These are phyloP conservation scores for Thelonectria rubi DNA, from an alignment of 2,329 filamentous ascomycete genomes.

Conservation along the genomic window DNA sequence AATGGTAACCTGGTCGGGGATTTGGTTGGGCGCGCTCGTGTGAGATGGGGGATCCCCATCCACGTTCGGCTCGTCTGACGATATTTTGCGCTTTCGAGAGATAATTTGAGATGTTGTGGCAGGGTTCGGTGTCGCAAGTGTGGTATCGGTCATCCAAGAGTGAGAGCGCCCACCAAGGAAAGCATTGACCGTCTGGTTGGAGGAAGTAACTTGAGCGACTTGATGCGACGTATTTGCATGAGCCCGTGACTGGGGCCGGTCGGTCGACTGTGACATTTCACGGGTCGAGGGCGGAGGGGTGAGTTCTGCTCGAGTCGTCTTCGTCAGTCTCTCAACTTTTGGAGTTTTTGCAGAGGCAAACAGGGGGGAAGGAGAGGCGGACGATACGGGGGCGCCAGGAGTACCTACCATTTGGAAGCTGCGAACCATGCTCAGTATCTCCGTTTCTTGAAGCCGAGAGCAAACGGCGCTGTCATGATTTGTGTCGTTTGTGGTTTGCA, in stretches of 20 bases:
- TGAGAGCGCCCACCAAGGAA: slow-evolving; percentile 50
- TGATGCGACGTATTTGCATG: slow-evolving; percentile 24
- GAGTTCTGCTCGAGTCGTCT: slow-evolving; percentile 19
- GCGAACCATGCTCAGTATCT: slow-evolving; percentile 38
- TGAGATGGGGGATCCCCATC: slow-evolving; percentile 28
- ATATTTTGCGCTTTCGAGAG: slow-evolving; percentile 37
- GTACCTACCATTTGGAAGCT: slow-evolving; percentile 32
- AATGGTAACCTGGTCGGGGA: slow-evolving; percentile 21
- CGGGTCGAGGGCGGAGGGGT: slow-evolving; percentile 23
- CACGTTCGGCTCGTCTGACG: slow-evolving; percentile 24
- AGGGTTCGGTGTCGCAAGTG: slow-evolving; percentile 20
- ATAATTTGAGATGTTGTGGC: slow-evolving; percentile 13
- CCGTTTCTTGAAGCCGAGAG: slow-evolving; percentile 36
- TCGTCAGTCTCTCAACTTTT: slow-evolving; percentile 14
- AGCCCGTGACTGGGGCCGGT: slow-evolving; percentile 30
- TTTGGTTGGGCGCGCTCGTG: slow-evolving; percentile 20
- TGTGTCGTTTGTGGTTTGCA: slow-evolving; percentile 16
- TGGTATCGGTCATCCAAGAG: slow-evolving; percentile 41
- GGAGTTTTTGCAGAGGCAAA: background rate
- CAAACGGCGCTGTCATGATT: slow-evolving; percentile 36
- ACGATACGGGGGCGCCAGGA: background rate
- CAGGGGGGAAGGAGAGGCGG: background rate
- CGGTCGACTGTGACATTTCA: slow-evolving; percentile 40
- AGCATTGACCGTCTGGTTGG: slow-evolving; percentile 53
- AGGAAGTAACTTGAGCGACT: slow-evolving; percentile 47